Evolutionary conservation across 2,329 filamentous ascomycete genomes (phyloP).

Genomic region (Pseudogymnoascus sp.): DNA sequence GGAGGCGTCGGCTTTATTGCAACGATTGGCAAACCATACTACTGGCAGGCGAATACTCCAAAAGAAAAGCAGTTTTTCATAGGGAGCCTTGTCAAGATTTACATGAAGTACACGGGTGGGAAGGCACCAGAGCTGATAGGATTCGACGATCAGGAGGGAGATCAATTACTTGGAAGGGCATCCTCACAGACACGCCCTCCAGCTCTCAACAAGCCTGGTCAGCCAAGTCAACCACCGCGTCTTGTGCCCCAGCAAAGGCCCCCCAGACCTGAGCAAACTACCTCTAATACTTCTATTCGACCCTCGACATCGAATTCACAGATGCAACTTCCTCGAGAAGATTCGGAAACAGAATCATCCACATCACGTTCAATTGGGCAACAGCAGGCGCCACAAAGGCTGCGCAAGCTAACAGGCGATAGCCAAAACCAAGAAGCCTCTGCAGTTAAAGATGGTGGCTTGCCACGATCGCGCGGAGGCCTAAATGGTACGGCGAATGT

Average conservation of each 20-base stretch:
- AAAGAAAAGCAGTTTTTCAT: constrained; percentile 99
- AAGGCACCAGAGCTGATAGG: constrained; percentile 70
- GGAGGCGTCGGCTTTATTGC: constrained; percentile 78
- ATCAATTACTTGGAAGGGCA: constrained; percentile 58
- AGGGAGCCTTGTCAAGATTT: constrained; percentile 91
- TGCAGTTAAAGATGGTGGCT: constrained; percentile 23
- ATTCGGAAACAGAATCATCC: constrained; percentile 22
- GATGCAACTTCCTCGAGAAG: constrained; percentile 20
- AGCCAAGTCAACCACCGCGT: constrained; percentile 14
- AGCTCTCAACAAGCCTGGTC: constrained; percentile 17
- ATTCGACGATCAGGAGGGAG: constrained; percentile 72
- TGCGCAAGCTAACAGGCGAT: constrained; percentile 20
- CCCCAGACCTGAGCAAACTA: background rate
- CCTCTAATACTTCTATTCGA: background rate
- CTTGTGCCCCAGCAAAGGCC: background rate
- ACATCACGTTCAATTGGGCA: constrained; percentile 16
- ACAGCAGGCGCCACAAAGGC: constrained; percentile 18
- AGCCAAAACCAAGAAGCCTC: constrained; percentile 29
- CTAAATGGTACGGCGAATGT: constrained; percentile 22
- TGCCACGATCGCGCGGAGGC: constrained; percentile 25
- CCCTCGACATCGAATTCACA: constrained; percentile 20
- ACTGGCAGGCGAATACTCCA: constrained; percentile 85
- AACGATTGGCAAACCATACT: constrained; percentile 88
- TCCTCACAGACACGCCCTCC: constrained; percentile 16
- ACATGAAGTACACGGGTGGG: constrained; percentile 88